Conservation (phyloP, 345 rosid genomes). For the Bretschneidera sinensis region DNA sequence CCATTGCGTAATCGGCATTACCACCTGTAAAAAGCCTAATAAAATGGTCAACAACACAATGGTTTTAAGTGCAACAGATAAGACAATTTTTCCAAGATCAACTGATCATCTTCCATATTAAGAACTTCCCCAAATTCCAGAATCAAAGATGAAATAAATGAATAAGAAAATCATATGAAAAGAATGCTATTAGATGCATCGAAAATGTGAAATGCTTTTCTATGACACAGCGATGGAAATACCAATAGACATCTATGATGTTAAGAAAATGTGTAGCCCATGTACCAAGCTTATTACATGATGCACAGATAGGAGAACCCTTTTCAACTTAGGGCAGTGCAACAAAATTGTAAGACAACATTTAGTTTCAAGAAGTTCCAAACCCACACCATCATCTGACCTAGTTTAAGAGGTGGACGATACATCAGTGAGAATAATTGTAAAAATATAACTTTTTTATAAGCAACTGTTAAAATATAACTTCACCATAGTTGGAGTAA, state of each 20-base stretch:
- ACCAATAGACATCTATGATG: background rate
- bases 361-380: background rate
- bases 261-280: background rate
- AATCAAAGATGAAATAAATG: background rate
- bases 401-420: background rate
- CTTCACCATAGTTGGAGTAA: background rate
- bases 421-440: background rate
- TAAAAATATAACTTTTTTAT: background rate
- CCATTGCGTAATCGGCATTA: constrained; percentile 87
- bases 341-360: background rate
- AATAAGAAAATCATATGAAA: no score
- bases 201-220: no score
- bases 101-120: constrained; percentile 13
- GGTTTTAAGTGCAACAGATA: constrained; percentile 1
- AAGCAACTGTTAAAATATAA: background rate
- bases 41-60: constrained; percentile 27
- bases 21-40: constrained; percentile 70
- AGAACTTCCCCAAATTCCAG: background rate
- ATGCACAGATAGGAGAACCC: background rate
- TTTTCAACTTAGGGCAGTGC: no score
- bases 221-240: background rate
- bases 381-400: background rate
- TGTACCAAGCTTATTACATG: background rate
- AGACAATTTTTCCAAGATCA: background rate
- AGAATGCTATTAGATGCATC: no score